Evolutionary conservation across 139 green algal genomes (phyloP), one percentile per base, ranked within the genome.

Genomic region (Picochlorum sp.): DNA sequence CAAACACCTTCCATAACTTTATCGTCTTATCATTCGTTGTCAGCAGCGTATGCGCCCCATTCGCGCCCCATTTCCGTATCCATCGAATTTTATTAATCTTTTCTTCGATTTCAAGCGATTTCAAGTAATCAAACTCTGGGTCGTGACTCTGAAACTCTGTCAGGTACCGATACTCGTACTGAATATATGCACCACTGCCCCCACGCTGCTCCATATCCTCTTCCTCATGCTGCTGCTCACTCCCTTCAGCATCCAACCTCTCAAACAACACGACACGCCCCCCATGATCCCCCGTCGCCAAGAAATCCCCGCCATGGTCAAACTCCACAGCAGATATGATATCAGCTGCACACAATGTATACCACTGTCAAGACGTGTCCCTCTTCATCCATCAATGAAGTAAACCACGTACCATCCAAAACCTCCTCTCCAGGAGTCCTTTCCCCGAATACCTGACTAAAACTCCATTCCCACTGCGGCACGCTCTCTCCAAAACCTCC

Each of bases 91-190:
- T 95, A 81, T 99, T 98, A 68, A 99, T 97, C 80, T 98, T 98
- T 77, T 98, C 94, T 71, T 98, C 92, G 60, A 99, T 99, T 77
- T 99, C 94, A 63, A 99, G 60, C 1, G 79, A 92, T 69, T 98
- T 98, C 2, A 99, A 79, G 71, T 98, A 99, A 64, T 98, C 93
- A 77, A 98, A 98, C 78, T 99, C 94, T 8, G 94, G 90, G 76
- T 98, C 90, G 73, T 99, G 94, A 13, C 83, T 94, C 81, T 99
- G 94, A 59, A 99, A 99, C 80, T 99, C 94, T 7, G 94, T 98
- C 21, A 95, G 82, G 74, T 99, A 98, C 5, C 89, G 73, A 72
- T 94, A 99, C 72, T 98, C 91, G 31, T 68, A 67, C 16, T 60
- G 71, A 49, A 60, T 73, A 18, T 49, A 49, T 5, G 66, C 34